These are phyloP conservation scores for Leccinum rimulosum DNA, from an alignment of 768 basidiomycete genomes.

Conservation along the genomic window DNA sequence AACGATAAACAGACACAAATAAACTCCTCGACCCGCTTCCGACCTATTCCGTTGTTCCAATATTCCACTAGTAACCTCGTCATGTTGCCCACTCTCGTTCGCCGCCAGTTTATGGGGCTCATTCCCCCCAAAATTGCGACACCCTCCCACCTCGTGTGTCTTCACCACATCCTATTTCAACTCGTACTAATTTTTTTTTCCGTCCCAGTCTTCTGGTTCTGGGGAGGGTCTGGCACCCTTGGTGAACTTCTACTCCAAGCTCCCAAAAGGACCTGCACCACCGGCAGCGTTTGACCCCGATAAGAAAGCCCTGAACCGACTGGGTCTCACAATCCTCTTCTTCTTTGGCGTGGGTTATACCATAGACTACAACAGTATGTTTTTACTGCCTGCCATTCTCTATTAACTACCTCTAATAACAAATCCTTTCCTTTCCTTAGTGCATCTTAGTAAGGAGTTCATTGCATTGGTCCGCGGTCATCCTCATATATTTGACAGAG, in stretches of 20 bases:
- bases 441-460: conserved; percentile 74
- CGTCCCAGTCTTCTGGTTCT: conserved; percentile 68
- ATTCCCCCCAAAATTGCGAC: conserved; percentile 96
- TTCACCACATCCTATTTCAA: neutral
- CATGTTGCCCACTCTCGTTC: conserved; percentile 83
- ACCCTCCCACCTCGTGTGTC: conserved; percentile 73
- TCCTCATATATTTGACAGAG: conserved; percentile 46
- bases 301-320: conserved; percentile 63
- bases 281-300: conserved; percentile 67
- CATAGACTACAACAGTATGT: conserved; percentile 87
- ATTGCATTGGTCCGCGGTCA: neutral
- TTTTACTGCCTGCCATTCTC: neutral
- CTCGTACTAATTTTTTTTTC: conserved; percentile 10
- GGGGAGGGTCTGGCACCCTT: conserved; percentile 80
- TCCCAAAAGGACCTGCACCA: conserved; percentile 84
- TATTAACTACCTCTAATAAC: conserved; percentile 7
- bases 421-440: conserved; percentile 36
- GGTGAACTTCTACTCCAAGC: conserved; percentile 94
- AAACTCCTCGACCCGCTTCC: conserved; percentile 8
- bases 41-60: conserved; percentile 16
- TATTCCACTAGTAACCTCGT: conserved; percentile 18
- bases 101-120: conserved; percentile 79
- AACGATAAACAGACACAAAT: conserved; percentile 19
- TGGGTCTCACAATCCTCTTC: conserved; percentile 61
- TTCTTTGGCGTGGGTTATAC: conserved; percentile 66